Conservation (phyloP, 495 filamentous ascomycete genomes). For the Durotheca rogersii region DNA sequence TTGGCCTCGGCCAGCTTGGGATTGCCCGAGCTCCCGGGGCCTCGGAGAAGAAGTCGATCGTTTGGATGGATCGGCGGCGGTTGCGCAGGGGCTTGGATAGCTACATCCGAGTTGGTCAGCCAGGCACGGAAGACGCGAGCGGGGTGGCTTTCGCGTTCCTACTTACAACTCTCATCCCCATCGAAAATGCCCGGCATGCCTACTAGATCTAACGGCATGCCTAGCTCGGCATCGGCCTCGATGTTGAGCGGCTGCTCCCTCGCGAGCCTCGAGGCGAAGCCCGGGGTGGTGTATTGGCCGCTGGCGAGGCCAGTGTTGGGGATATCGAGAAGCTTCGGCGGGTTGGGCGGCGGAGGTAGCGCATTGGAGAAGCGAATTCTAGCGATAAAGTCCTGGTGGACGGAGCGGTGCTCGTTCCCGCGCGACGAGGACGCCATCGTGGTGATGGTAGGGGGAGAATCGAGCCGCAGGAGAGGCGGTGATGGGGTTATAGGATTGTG, state of each 20-base stretch:
- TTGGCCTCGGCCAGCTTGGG: slow-evolving; percentile 62
- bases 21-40: slow-evolving; percentile 78
- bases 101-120: slow-evolving; percentile 48
- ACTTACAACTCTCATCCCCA: slow-evolving; percentile 91
- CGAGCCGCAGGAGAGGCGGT: background rate
- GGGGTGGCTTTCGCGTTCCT: background rate
- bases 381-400: slow-evolving; percentile 94
- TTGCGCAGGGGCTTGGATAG: slow-evolving; percentile 74
- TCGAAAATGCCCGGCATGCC: slow-evolving; percentile 93
- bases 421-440: slow-evolving; percentile 48
- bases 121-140: background rate
- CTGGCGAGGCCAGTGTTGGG: slow-evolving; percentile 83
- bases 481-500: background rate
- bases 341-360: slow-evolving; percentile 86
- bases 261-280: slow-evolving; percentile 82
- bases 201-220: slow-evolving; percentile 94
- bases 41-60: slow-evolving; percentile 77
- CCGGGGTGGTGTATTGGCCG: slow-evolving; percentile 80
- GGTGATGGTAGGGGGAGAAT: slow-evolving; percentile 5
- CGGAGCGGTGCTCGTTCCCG: slow-evolving; percentile 58
- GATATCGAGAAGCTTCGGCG: slow-evolving; percentile 94
- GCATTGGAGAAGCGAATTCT: slow-evolving; percentile 93
- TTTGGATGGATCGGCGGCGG: slow-evolving; percentile 71
- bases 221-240: slow-evolving; percentile 94
- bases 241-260: slow-evolving; percentile 92